Conservation (phyloP, 2,329 filamentous ascomycete genomes). For the Diaporthe nobilis region DNA sequence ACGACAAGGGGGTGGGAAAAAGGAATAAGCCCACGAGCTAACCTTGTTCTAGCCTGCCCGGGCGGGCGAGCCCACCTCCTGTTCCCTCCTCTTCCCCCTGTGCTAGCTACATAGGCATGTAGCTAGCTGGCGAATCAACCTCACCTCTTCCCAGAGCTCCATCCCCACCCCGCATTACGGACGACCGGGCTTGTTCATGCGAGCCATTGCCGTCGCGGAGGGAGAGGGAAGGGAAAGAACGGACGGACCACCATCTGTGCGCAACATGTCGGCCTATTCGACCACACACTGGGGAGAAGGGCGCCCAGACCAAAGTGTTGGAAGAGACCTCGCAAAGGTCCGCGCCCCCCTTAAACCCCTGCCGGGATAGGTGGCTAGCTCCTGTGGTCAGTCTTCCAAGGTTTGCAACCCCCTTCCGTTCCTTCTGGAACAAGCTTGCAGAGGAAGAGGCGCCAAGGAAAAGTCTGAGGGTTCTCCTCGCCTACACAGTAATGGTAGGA, state of each 20-base stretch:
- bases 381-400: background rate
- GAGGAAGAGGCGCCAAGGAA: conserved; percentile 8
- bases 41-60: conserved; percentile 27
- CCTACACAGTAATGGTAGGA: no score
- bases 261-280: background rate
- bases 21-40: conserved; percentile 11
- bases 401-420: background rate
- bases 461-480: background rate
- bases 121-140: background rate
- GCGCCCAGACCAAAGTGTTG: background rate
- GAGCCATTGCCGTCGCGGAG: conserved; percentile 18
- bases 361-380: background rate
- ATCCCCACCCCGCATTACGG: conserved; percentile 4
- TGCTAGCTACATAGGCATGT: background rate
- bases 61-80: background rate
- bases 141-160: background rate
- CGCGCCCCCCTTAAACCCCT: background rate
- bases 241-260: conserved; percentile 20
- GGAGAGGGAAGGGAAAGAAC: background rate
- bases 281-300: background rate
- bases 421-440: conserved; percentile 22
- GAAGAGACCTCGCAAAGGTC: background rate
- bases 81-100: background rate
- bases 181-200: conserved; percentile 18
- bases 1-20: background rate